These are phyloP conservation scores for Vickermania spadyakhi DNA, from an alignment of 208 protist genomes.

Conservation along the genomic window DNA sequence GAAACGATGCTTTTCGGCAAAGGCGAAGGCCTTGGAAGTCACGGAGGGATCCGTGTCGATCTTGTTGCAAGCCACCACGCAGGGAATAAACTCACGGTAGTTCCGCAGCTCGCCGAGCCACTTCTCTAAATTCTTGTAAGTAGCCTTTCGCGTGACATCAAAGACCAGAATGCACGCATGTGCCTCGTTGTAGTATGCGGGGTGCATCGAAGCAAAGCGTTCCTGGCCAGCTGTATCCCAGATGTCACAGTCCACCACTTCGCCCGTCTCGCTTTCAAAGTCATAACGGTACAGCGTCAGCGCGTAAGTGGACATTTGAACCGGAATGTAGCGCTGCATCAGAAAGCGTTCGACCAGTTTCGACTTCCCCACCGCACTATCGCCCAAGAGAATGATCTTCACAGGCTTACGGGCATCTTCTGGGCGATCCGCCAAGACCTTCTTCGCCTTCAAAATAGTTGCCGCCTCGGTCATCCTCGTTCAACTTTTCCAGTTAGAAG, in stretches of 20 bases:
- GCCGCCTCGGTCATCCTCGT: background rate
- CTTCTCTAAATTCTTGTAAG: conserved; percentile 93
- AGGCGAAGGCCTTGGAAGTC: conserved; percentile 88
- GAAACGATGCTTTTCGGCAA: conserved; percentile 88
- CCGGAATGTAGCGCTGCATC: conserved; percentile 89
- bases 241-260: conserved; percentile 80
- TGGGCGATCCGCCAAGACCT: conserved; percentile 61
- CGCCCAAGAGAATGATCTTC: conserved; percentile 93
- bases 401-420: conserved; percentile 70
- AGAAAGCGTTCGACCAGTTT: conserved; percentile 94
- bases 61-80: conserved; percentile 93
- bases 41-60: conserved; percentile 88
- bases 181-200: conserved; percentile 93
- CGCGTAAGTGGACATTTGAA: conserved; percentile 92
- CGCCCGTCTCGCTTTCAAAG: conserved; percentile 54
- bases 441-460: conserved; percentile 53
- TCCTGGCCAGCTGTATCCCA: conserved; percentile 93
- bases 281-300: conserved; percentile 90
- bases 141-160: conserved; percentile 92
- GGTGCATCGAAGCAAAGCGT: conserved; percentile 90
- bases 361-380: conserved; percentile 94
- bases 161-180: conserved; percentile 93
- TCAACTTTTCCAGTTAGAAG: conserved; percentile 3
- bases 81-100: conserved; percentile 89
- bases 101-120: conserved; percentile 91